phyloP scores from a whole-genome alignment of 2,329 filamentous ascomycete species.

The Westerdykella aurantiaca region DNA sequence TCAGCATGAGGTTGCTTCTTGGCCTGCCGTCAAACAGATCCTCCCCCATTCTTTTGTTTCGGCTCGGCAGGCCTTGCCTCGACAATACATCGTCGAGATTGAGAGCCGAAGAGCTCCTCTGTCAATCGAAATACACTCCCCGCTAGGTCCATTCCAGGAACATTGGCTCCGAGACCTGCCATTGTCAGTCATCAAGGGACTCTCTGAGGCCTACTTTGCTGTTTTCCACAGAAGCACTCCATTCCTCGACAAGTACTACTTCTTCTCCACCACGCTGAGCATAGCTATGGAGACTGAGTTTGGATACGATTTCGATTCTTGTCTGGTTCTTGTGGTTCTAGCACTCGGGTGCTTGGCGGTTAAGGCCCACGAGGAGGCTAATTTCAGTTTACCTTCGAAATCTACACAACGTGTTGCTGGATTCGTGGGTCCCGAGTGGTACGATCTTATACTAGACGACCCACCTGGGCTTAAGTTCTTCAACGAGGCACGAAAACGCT shows the following conservation, averaged over 20 bases:
- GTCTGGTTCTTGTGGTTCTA: conserved; percentile 47
- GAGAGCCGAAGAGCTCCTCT: conserved; percentile 45
- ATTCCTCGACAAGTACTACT: conserved; percentile 49
- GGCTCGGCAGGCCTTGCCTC: conserved; percentile 36
- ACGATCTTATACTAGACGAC: conserved; percentile 31
- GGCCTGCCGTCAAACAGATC: conserved; percentile 44
- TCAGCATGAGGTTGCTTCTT: conserved; percentile 47
- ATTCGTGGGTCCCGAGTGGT: conserved; percentile 32
- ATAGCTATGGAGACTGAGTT: conserved; percentile 47
- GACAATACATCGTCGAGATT: conserved; percentile 47
- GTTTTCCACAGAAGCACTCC: conserved; percentile 51
- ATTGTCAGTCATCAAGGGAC: conserved; percentile 45
- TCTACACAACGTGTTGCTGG: conserved; percentile 6
- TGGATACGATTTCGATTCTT: conserved; percentile 49
- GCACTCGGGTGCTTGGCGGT: conserved; percentile 49
- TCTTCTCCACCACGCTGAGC: conserved; percentile 47
- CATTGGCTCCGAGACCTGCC: conserved; percentile 46
- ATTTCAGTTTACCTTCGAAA: conserved; percentile 41
- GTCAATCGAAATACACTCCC: conserved; percentile 35
- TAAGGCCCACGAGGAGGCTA: conserved; percentile 46
- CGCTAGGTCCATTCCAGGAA: conserved; percentile 28
- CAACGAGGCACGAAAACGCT: conserved; percentile 49
- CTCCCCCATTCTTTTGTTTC: conserved; percentile 40
- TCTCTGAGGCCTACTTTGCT: conserved; percentile 51
- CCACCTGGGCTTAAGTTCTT: conserved; percentile 49